Percentiles rank a stretch among this genome's conserved stretches.
Conservation (phyloP, 805 yeast species). For the Wickerhamomyces tratensis region DNA sequence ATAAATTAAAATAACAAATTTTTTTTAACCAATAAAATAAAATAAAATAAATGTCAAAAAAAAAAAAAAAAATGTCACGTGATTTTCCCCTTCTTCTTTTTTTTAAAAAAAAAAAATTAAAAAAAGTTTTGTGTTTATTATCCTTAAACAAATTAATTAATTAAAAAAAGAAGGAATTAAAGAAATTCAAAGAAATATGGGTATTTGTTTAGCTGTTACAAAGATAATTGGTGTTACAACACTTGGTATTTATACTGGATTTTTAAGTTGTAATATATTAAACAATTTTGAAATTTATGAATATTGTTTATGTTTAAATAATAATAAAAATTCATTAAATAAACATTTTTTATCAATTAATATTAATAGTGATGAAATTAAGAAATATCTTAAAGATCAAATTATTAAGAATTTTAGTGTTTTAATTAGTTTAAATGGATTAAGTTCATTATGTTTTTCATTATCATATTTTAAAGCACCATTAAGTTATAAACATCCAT, state of each 20-base stretch:
- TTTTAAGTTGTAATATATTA: conserved; percentile 27
- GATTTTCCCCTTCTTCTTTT: too few relatives aligned
- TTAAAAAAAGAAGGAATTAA: too few relatives aligned
- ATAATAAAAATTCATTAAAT: conserved; percentile 14
- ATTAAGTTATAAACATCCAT: conserved; percentile 54
- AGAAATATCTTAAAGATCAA: conserved; percentile 11
- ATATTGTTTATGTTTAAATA: conserved; percentile 26
- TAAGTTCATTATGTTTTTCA: conserved; percentile 42
- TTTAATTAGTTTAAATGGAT: conserved; percentile 29
- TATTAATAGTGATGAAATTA: conserved; percentile 10
- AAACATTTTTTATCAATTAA: conserved; percentile 7
- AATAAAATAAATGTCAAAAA: too few relatives aligned
- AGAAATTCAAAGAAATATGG: conserved; percentile 27
- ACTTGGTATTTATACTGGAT: conserved; percentile 53
- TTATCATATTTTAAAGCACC: conserved; percentile 52
- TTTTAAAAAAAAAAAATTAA: too few relatives aligned
- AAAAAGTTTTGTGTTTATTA: too few relatives aligned
- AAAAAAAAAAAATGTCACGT: too few relatives aligned
- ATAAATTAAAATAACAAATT: too few relatives aligned
- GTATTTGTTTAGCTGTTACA: conserved; percentile 43
- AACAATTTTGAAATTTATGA: conserved; percentile 11
- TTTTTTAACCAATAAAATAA: too few relatives aligned
- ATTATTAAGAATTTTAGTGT: conserved; percentile 15
- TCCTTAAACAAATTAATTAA: too few relatives aligned
- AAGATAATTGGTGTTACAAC: conserved; percentile 60